Evolutionary conservation across 352 stramenopile genomes (phyloP).

Genomic region (Blastocystis sp.): DNA sequence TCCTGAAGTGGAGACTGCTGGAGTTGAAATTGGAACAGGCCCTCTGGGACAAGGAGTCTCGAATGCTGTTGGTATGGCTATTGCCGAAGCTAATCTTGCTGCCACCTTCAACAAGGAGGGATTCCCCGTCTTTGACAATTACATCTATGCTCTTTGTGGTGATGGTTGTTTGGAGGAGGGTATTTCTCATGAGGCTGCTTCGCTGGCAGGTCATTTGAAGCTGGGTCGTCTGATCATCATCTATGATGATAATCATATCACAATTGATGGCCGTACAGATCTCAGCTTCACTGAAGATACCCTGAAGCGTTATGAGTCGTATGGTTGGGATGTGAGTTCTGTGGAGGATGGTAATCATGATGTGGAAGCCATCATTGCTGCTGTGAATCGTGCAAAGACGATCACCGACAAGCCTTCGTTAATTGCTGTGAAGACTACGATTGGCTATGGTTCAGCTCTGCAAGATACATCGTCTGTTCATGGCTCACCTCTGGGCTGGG

Average conservation of each 20-base stretch:
- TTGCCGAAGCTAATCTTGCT: slow-evolving; percentile 92
- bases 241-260: slow-evolving; percentile 99
- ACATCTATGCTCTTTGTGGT: slow-evolving; percentile 96
- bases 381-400: slow-evolving; percentile 85
- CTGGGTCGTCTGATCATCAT: slow-evolving; percentile 96
- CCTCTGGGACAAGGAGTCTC: slow-evolving; percentile 92
- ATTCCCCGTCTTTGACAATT: slow-evolving; percentile 89
- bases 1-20: slow-evolving; percentile 82
- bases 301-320: slow-evolving; percentile 89
- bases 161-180: slow-evolving; percentile 97
- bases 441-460: slow-evolving; percentile 84
- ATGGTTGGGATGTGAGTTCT: slow-evolving; percentile 89
- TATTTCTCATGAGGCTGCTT: slow-evolving; percentile 86
- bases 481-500: slow-evolving; percentile 84
- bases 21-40: slow-evolving; percentile 90
- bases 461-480: slow-evolving; percentile 87
- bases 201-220: slow-evolving; percentile 88
- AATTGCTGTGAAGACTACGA: slow-evolving; percentile 94
- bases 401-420: slow-evolving; percentile 89
- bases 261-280: slow-evolving; percentile 89
- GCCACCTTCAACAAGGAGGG: slow-evolving; percentile 91
- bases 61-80: slow-evolving; percentile 92
- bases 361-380: slow-evolving; percentile 81
- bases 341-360: slow-evolving; percentile 87
- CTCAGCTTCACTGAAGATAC: slow-evolving; percentile 96